phyloP scores from a whole-genome alignment of 2,329 filamentous ascomycete species.

The Westerdykella aurantiaca region DNA sequence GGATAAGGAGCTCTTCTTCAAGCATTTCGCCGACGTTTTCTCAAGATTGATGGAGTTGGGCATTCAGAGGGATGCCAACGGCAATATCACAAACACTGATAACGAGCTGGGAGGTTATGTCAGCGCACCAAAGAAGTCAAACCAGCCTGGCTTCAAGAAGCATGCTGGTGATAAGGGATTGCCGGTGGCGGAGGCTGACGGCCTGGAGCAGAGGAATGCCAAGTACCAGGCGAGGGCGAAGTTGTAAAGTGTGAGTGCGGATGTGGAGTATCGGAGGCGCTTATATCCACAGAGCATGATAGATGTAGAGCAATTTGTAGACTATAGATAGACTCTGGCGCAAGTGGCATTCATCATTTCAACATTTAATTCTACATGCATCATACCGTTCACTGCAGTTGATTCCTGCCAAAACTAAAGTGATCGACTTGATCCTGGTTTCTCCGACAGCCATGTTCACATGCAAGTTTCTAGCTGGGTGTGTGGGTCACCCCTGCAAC shows the following conservation, averaged over 20 bases:
- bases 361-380: no score
- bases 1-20: slow-evolving; percentile 88
- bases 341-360: no score
- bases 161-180: not conserved
- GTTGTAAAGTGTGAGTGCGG: not conserved
- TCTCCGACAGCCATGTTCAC: no score
- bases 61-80: slow-evolving; percentile 59
- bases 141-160: slow-evolving; percentile 13
- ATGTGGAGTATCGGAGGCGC: no score
- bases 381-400: no score
- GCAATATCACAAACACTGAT: slow-evolving; percentile 51
- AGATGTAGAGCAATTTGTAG: no score
- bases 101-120: slow-evolving; percentile 53
- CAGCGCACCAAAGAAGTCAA: slow-evolving; percentile 53
- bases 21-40: slow-evolving; percentile 76
- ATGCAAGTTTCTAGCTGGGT: no score
- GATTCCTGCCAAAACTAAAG: no score
- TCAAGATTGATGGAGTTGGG: slow-evolving; percentile 87
- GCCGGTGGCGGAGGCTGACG: not conserved
- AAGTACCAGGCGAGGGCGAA: not conserved
- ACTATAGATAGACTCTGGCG: no score
- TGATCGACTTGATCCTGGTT: no score
- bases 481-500: no score
- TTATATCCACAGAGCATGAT: no score
- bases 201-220: not conserved